Percentiles rank a stretch among this genome's conserved stretches.
Evolutionary conservation across 352 stramenopile species (phyloP).

Genomic region (Phytophthora crassamura): DNA sequence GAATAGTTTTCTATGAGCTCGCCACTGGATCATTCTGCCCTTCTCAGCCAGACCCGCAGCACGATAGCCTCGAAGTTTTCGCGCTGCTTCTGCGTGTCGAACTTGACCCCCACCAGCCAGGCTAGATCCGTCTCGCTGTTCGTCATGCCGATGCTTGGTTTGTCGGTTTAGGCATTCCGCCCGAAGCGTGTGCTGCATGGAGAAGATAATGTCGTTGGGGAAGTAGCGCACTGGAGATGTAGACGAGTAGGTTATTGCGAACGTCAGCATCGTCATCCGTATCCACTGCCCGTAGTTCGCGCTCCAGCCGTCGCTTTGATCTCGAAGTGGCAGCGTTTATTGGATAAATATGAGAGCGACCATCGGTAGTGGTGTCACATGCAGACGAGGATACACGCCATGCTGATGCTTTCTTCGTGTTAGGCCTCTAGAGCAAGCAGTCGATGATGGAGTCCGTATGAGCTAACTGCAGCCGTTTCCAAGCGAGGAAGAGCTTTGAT

Average conservation of each 20-base stretch:
- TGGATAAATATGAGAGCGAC: conserved; percentile 15
- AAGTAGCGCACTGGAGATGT: conserved; percentile 10
- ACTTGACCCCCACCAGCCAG: too few species aligned
- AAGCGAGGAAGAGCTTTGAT: conserved; percentile 2
- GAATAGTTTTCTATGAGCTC: too few species aligned
- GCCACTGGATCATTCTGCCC: too few species aligned
- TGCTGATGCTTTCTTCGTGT: neutral
- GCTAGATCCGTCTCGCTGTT: too few species aligned
- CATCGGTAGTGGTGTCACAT: conserved; percentile 22
- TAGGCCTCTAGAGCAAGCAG: conserved; percentile 25
- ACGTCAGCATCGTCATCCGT: conserved; percentile 1
- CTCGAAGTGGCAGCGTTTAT: conserved; percentile 28
- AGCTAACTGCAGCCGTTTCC: conserved; percentile 24
- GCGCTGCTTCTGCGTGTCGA: too few species aligned
- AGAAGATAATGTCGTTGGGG: conserved; percentile 3
- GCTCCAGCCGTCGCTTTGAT: conserved; percentile 18
- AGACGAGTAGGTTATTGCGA: conserved; percentile 8
- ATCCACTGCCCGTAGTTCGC: conserved; percentile 29
- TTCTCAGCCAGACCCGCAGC: too few species aligned
- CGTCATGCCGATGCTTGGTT: too few species aligned
- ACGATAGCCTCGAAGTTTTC: too few species aligned
- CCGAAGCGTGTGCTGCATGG: too few species aligned
- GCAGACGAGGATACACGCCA: conserved; percentile 19
- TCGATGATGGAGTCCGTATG: conserved; percentile 30
- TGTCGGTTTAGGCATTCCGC: too few species aligned